Percentiles rank a stretch among this genome's conserved stretches.
phyloP scores from a whole-genome alignment of 805 yeast genomes.

The Starmerella asiatica region DNA sequence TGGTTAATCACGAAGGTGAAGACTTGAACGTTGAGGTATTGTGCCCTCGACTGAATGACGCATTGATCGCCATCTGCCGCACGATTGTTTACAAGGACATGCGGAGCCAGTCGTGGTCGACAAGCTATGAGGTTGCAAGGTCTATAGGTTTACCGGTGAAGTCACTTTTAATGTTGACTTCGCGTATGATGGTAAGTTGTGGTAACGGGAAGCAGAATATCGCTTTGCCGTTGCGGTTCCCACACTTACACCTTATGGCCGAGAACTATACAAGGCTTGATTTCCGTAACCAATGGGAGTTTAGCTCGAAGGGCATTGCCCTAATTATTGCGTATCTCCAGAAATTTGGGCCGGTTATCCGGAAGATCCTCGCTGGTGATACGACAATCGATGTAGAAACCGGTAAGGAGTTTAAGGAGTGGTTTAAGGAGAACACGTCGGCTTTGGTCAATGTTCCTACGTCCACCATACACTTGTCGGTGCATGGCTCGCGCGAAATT shows the following conservation, averaged over 20 bases:
- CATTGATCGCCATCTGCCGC: constrained; percentile 56
- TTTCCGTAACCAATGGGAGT: constrained; percentile 60
- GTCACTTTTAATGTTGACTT: constrained; percentile 63
- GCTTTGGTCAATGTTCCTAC: constrained; percentile 45
- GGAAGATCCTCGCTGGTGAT: constrained; percentile 4
- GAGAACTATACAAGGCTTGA: constrained; percentile 68
- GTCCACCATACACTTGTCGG: constrained; percentile 66
- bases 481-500: constrained; percentile 48
- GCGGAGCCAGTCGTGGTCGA: constrained; percentile 43
- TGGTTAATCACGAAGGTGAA: constrained; percentile 29
- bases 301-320: constrained; percentile 56
- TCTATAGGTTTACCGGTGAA: constrained; percentile 44
- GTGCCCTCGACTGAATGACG: constrained; percentile 15
- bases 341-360: constrained; percentile 39
- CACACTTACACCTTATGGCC: constrained; percentile 64
- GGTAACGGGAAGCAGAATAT: constrained; percentile 40
- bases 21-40: constrained; percentile 23
- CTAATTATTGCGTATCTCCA: constrained; percentile 47
- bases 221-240: constrained; percentile 77
- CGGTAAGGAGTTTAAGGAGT: constrained; percentile 30
- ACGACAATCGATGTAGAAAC: constrained; percentile 19
- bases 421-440: constrained; percentile 35
- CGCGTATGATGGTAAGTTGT: constrained; percentile 50
- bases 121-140: constrained; percentile 52
- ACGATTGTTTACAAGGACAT: constrained; percentile 46